These are phyloP conservation scores for Leptoxyphium fumago DNA, from an alignment of 2,329 filamentous ascomycete genomes.

Conservation along the genomic window DNA sequence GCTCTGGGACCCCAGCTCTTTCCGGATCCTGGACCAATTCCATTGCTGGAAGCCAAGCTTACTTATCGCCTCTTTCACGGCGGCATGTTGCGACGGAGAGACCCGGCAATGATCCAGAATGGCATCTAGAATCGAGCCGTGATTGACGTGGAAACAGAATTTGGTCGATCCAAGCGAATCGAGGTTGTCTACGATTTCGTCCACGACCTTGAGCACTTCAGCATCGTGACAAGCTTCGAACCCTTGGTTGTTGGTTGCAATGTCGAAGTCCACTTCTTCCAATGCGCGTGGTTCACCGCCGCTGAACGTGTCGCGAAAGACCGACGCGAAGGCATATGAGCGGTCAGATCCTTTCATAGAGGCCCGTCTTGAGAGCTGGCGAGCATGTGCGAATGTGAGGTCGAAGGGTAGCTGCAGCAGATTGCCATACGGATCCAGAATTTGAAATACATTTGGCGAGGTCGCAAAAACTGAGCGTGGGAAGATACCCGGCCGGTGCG, in stretches of 20 bases:
- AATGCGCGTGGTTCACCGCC: constrained; percentile 71
- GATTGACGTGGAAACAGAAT: constrained; percentile 84
- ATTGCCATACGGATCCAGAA: constrained; percentile 74
- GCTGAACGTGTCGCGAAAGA: constrained; percentile 65
- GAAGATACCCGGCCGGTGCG: constrained; percentile 58
- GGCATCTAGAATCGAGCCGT: constrained; percentile 69
- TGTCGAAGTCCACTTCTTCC: constrained; percentile 90
- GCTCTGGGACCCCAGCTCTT: constrained; percentile 64
- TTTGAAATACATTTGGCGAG: constrained; percentile 52
- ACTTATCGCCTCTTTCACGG: constrained; percentile 70
- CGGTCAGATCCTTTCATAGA: constrained; percentile 25
- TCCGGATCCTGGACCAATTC: constrained; percentile 71
- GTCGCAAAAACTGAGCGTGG: constrained; percentile 69
- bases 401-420: constrained; percentile 90
- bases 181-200: constrained; percentile 74
- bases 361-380: constrained; percentile 57
- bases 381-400: constrained; percentile 74
- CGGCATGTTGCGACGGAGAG: constrained; percentile 48
- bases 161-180: constrained; percentile 52
- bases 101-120: constrained; percentile 88
- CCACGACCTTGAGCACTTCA: constrained; percentile 83
- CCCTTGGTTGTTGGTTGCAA: constrained; percentile 61
- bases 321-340: constrained; percentile 73
- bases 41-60: constrained; percentile 70
- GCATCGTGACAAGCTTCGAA: constrained; percentile 84